Evolutionary conservation across 805 yeast species (phyloP), one percentile per base, ranked within the genome.

Genomic region (Zygosaccharomyces kombuchaensis): DNA sequence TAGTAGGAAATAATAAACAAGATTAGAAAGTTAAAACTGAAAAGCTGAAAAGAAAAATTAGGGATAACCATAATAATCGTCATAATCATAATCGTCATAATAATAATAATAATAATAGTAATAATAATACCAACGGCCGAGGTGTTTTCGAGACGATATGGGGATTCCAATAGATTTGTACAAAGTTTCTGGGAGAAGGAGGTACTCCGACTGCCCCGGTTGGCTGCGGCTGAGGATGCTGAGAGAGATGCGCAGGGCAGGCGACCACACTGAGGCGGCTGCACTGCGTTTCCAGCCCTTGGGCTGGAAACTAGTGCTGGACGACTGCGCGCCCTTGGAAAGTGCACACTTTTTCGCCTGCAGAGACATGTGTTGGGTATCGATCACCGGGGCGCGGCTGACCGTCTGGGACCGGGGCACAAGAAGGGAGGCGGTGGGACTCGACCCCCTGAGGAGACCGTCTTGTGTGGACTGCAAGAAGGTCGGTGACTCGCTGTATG

Each of bases 91-190:
- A 32, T 8, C 7, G 10, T 12, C 10, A 27, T 27, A 27, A 27
- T n/a, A 27, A 27, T 27, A 27, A 4, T 27, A 27, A 27, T 27
- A 9, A 27, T 27, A 27, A 27, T 9, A 23, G 26, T 23, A 23
- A 23, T 23, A 27, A n/a, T 27, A n/a, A n/a, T 10, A 8, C 13
- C 31, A 23, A 30, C 34, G n/a, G n/a, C n/a, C n/a, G n/a, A n/a
- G n/a, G n/a, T n/a, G n/a, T n/a, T n/a, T n/a, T n/a, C n/a, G n/a
- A n/a, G n/a, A n/a, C 34, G 12, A 35, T 12, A 48, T 48, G 52
- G 52, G 52, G 6, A 43, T 48, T 35, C 52, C 52, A 17, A 45
- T 47, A 17, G 31, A 30, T 36, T 29, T 44, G 23, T 41, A 36
- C 41, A 45, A 40, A 27, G 36, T 35, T n/a, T 19, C 38, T 4